These are phyloP conservation scores for Bruguiera hainesii DNA, from an alignment of 441 rosid genomes.

Conservation along the genomic window DNA sequence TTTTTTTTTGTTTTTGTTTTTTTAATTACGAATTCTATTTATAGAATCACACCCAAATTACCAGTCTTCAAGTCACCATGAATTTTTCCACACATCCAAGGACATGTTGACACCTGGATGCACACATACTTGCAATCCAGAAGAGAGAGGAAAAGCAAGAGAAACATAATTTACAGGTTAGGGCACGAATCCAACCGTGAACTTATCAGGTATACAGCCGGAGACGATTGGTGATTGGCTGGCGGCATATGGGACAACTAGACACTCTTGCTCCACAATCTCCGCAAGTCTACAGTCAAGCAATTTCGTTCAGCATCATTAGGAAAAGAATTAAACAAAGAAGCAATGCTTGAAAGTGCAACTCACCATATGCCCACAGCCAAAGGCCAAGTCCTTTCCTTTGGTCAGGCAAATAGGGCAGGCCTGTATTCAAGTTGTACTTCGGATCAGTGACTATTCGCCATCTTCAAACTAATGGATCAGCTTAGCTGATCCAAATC, in stretches of 20 bases:
- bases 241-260: conserved; percentile 77
- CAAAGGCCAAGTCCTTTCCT: conserved; percentile 61
- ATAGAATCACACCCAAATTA: too few relatives aligned
- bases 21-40: too few relatives aligned
- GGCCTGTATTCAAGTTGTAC: conserved; percentile 34
- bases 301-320: conserved; percentile 2
- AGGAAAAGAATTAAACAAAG: not conserved
- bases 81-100: too few relatives aligned
- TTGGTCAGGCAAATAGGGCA: conserved; percentile 76
- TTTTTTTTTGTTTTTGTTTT: too few relatives aligned
- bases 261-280: conserved; percentile 61
- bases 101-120: too few relatives aligned
- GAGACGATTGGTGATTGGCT: conserved; percentile 50
- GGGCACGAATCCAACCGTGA: not conserved
- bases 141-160: too few relatives aligned
- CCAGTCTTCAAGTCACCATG: too few relatives aligned
- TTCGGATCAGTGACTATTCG: not conserved
- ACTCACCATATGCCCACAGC: conserved; percentile 81
- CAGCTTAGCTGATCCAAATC: not conserved
- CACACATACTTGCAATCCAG: too few relatives aligned
- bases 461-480: not conserved
- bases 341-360: not conserved
- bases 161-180: too few relatives aligned
- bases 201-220: conserved; percentile 47
- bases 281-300: conserved; percentile 53